Conservation (phyloP, 306 rosid species). For the Begonia masoniana region DNA sequence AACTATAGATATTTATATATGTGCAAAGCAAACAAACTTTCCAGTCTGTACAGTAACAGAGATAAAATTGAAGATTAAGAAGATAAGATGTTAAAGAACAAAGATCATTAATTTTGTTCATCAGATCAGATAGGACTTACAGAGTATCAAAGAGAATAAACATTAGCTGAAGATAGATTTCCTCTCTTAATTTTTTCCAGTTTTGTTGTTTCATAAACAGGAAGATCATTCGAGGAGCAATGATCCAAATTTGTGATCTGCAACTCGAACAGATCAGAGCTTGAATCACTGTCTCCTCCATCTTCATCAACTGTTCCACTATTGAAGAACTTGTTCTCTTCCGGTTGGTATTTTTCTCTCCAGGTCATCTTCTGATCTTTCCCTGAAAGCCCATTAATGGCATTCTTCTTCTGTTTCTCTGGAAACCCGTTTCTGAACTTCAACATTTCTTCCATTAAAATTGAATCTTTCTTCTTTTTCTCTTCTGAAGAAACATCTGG, state of each 20-base stretch:
- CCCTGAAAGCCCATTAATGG: conserved; percentile 5
- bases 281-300: conserved; percentile 90
- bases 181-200: conserved; percentile 72
- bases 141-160: too few relatives aligned
- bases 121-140: too few relatives aligned
- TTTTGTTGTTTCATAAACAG: conserved; percentile 89
- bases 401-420: conserved; percentile 4
- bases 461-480: neutral
- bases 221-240: conserved; percentile 47
- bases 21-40: too few relatives aligned
- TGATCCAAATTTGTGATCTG: conserved; percentile 68
- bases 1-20: too few relatives aligned
- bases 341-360: conserved; percentile 1
- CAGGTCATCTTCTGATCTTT: conserved; percentile 16
- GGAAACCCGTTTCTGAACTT: conserved; percentile 13
- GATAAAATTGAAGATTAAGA: too few relatives aligned
- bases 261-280: conserved; percentile 91
- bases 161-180: neutral
- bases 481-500: neutral
- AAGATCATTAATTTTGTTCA: too few relatives aligned
- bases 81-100: too few relatives aligned
- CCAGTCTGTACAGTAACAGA: too few relatives aligned
- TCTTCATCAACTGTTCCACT: conserved; percentile 20
- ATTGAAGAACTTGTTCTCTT: conserved; percentile 11
- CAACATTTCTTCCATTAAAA: neutral